These are phyloP conservation scores for Hymenoscyphus albidus DNA, from an alignment of 2,329 filamentous ascomycete species.

Conservation along the genomic window DNA sequence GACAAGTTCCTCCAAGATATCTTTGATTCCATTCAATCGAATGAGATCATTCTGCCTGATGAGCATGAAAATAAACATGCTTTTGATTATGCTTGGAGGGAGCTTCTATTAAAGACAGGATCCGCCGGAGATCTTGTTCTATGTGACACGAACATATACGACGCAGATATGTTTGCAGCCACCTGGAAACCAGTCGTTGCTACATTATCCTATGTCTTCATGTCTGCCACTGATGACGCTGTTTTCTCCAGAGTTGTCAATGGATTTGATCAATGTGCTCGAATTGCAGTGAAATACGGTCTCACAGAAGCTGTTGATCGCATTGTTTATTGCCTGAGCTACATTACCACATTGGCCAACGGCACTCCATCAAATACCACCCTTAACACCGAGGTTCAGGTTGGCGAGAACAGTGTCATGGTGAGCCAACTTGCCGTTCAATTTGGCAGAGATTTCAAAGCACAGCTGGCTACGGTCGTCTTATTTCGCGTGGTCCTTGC, in stretches of 20 bases:
- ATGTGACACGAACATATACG: slow-evolving; percentile 90
- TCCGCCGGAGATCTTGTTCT: slow-evolving; percentile 69
- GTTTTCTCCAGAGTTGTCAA: slow-evolving; percentile 92
- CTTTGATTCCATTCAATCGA: slow-evolving; percentile 84
- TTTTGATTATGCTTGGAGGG: slow-evolving; percentile 97
- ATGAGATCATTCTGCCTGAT: slow-evolving; percentile 94
- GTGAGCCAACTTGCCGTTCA: slow-evolving; percentile 97
- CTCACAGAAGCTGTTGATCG: slow-evolving; percentile 86
- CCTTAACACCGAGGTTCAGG: slow-evolving; percentile 94
- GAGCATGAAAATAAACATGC: slow-evolving; percentile 96
- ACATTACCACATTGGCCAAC: slow-evolving; percentile 83
- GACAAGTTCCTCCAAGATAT: slow-evolving; percentile 80
- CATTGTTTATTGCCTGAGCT: slow-evolving; percentile 84
- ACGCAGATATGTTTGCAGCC: slow-evolving; percentile 94
- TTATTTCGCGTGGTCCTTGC: slow-evolving; percentile 87
- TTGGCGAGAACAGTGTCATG: slow-evolving; percentile 90
- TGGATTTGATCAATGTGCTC: slow-evolving; percentile 93
- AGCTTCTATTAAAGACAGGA: slow-evolving; percentile 80
- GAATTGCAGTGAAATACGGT: slow-evolving; percentile 81
- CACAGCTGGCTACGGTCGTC: slow-evolving; percentile 91
- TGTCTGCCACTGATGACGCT: slow-evolving; percentile 94
- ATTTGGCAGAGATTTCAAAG: slow-evolving; percentile 88
- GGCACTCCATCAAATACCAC: slow-evolving; percentile 74
- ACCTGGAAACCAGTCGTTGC: slow-evolving; percentile 95
- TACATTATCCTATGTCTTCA: slow-evolving; percentile 95